These are phyloP conservation scores for Sequoia sempervirens DNA, from an alignment of 75 land plant genomes.

Conservation along the genomic window DNA sequence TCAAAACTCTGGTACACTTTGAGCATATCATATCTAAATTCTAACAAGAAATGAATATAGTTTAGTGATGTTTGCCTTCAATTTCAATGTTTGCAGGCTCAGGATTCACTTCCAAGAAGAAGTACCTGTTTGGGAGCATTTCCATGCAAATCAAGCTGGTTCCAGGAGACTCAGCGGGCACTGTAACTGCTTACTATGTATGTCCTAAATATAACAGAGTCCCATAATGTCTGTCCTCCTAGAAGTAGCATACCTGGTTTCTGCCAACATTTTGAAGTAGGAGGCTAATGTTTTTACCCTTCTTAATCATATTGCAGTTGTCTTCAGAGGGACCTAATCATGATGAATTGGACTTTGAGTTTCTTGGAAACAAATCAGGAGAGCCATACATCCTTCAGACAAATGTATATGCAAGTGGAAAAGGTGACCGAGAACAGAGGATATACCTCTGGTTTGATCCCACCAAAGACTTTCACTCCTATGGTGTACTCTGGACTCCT, in stretches of 20 bases:
- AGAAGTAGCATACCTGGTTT: no score
- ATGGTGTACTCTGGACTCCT: constrained; percentile 4
- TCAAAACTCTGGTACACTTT: neutral
- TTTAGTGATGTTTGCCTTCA: no score
- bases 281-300: no score
- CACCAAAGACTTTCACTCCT: constrained; percentile 2
- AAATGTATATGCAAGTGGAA: constrained; percentile 8
- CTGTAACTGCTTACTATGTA: constrained; percentile 59
- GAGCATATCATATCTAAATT: no score
- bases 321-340: constrained; percentile 1
- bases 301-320: neutral
- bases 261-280: no score
- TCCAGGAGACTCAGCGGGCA: constrained; percentile 62
- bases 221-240: no score
- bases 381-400: neutral
- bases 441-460: constrained; percentile 11
- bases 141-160: constrained; percentile 74
- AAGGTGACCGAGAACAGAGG: neutral
- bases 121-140: constrained; percentile 63
- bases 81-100: constrained; percentile 29
- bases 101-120: constrained; percentile 58
- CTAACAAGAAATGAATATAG: no score
- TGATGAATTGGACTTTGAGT: constrained; percentile 7
- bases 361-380: constrained; percentile 7
- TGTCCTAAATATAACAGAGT: neutral